These are phyloP conservation scores for Ganoderma meredithae DNA, from an alignment of 1,284 basidiomycete species.

Conservation along the genomic window DNA sequence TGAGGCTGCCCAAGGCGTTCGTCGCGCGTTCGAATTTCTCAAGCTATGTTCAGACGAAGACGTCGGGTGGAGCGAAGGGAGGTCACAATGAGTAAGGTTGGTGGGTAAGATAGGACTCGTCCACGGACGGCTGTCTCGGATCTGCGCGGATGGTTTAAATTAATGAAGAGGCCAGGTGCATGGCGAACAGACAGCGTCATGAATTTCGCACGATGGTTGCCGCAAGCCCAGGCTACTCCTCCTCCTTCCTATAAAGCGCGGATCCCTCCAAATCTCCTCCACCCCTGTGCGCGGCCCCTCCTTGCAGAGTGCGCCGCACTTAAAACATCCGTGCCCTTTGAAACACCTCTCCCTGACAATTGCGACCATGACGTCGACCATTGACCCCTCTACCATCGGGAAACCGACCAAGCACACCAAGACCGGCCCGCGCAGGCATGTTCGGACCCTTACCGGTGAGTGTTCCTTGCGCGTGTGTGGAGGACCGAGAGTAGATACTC, in stretches of 20 bases:
- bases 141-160: neutral
- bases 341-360: conserved; percentile 3
- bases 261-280: neutral
- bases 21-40: neutral
- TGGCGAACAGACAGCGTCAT: conserved; percentile 13
- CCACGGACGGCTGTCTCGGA: neutral
- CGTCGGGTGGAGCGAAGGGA: conserved; percentile 11
- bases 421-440: conserved; percentile 59
- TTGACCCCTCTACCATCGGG: conserved; percentile 74
- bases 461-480: conserved; percentile 9
- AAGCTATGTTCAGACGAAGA: neutral
- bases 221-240: neutral
- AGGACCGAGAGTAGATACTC: conserved; percentile 9
- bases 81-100: conserved; percentile 8
- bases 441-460: conserved; percentile 76
- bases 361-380: conserved; percentile 53
- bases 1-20: neutral
- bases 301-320: conserved; percentile 5
- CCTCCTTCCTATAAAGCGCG: conserved; percentile 16
- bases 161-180: neutral
- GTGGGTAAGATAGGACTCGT: neutral
- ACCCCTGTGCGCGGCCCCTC: conserved; percentile 12
- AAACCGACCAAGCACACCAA: conserved; percentile 53
- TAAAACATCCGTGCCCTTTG: neutral
- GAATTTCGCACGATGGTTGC: conserved; percentile 16